Percentiles rank a stretch among this genome's conserved stretches.
Conservation (phyloP, 2,329 filamentous ascomycete species). For the Ophiostoma pallidulum region DNA sequence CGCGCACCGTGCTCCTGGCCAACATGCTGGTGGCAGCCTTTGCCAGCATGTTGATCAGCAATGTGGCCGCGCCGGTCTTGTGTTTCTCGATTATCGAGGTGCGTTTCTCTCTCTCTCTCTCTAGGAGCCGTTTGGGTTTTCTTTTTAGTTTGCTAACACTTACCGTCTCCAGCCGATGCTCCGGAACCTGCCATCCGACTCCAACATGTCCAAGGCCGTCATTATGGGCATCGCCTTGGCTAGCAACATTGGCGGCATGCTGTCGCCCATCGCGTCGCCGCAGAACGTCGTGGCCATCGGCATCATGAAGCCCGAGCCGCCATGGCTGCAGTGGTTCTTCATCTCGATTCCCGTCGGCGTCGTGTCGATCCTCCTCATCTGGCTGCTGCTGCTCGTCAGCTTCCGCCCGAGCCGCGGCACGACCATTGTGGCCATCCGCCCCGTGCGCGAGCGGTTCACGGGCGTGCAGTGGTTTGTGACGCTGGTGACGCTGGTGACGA, state of each 20-base stretch:
- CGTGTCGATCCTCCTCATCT: constrained; percentile 79
- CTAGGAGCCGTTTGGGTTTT: neutral
- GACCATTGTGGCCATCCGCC: constrained; percentile 82
- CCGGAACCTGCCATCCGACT: constrained; percentile 82
- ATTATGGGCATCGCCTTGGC: constrained; percentile 92
- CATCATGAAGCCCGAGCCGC: constrained; percentile 86
- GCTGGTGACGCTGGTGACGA: constrained; percentile 72
- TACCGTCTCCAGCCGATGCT: constrained; percentile 63
- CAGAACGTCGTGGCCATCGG: constrained; percentile 95
- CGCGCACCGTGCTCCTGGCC: constrained; percentile 80
- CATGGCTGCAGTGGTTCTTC: constrained; percentile 97
- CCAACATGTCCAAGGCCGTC: constrained; percentile 86
- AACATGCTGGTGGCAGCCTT: constrained; percentile 99
- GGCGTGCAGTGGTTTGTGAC: constrained; percentile 91
- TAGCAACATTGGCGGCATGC: constrained; percentile 91
- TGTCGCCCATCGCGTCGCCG: constrained; percentile 92
- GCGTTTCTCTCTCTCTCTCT: constrained; percentile 19
- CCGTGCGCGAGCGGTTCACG: constrained; percentile 79
- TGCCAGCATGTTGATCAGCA: constrained; percentile 98
- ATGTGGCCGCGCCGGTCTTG: constrained; percentile 90
- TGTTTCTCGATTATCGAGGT: constrained; percentile 97
- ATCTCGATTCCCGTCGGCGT: constrained; percentile 87
- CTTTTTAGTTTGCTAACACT: neutral
- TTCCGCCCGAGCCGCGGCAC: constrained; percentile 81
- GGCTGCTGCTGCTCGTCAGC: constrained; percentile 72